Evolutionary conservation across 306 rosid species (phyloP), one percentile per base, ranked within the genome.

Genomic region (Fagus sylvatica): DNA sequence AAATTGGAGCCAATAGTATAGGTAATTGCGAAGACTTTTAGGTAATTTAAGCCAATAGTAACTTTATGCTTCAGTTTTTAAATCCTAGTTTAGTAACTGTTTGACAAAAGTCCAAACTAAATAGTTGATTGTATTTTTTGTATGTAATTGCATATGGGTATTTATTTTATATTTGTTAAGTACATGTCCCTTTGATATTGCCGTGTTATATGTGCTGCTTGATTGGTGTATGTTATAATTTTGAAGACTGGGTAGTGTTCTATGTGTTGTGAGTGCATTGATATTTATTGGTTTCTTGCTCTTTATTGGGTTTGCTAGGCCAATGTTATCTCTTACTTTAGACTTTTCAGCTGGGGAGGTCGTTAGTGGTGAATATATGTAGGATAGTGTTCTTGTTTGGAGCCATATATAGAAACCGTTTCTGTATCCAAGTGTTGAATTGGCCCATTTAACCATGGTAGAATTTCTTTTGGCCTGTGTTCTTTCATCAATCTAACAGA

Each of bases 1-100:
- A 34, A 15, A n/a, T 74, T 22, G 5, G 46, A 53, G 33, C 1
- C 62, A 22, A 51, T 48, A 6, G 15, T 17, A 66, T 46, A 28
- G 48, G 55, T 34, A 28, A 72, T 77, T 11, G 22, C 59, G 33
- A 53, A 46, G 51, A 48, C 55, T 66, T 72, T 55, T 62, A n/a
- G 74, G 57, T 46, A 66, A 41, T 78, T 69, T 72, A 69, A 82
- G 81, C 75, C n/a, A n/a, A n/a, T n/a, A n/a, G n/a, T 59, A 67
- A 71, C 76, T 73, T 78, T 12, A 49, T 77, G 71, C 30, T 37
- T 28, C 49, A 54, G 66, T 60, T 68, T 46, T 39, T 36, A n/a
- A n/a, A n/a, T n/a, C n/a, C n/a, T n/a, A 17, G 73, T 68, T 51
- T 54, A 43, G 10, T 19, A 65, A 28, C 53, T 82, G 87, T 75